Percentiles rank a stretch among this genome's conserved stretches.
Conservation (phyloP, 257 asterid species). For the Lavandula angustifolia region DNA sequence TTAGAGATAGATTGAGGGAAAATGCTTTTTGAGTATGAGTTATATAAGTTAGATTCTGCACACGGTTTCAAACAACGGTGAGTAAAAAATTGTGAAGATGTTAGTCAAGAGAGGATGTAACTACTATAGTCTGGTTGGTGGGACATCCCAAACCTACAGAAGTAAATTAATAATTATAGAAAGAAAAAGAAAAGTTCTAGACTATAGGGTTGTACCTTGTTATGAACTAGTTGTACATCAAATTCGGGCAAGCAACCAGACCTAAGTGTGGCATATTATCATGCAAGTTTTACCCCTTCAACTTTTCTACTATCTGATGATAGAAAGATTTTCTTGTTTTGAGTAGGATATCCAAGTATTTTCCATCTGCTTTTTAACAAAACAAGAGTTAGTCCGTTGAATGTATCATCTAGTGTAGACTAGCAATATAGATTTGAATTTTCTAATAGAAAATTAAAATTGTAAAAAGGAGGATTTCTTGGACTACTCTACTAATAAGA, state of each 20-base stretch:
- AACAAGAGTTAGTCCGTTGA: slow-evolving; percentile 39
- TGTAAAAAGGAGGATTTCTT: neutral
- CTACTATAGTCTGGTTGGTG: slow-evolving; percentile 71
- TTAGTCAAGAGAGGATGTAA: slow-evolving; percentile 92
- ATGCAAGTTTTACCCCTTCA: slow-evolving; percentile 27
- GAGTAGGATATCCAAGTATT: slow-evolving; percentile 16
- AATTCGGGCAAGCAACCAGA: slow-evolving; percentile 45
- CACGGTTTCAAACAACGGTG: slow-evolving; percentile 34
- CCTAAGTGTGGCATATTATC: slow-evolving; percentile 25
- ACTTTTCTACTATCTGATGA: slow-evolving; percentile 20
- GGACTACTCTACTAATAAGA: slow-evolving; percentile 13
- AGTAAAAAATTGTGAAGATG: slow-evolving; percentile 35
- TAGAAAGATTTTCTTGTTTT: neutral
- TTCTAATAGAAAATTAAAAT: neutral
- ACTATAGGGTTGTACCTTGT: slow-evolving; percentile 63
- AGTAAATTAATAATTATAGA: slow-evolving; percentile 25
- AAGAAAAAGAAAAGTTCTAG: slow-evolving; percentile 37
- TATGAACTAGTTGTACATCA: slow-evolving; percentile 1
- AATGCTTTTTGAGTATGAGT: slow-evolving; percentile 37
- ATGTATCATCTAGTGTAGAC: slow-evolving; percentile 29
- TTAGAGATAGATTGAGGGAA: slow-evolving; percentile 26
- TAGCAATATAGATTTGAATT: slow-evolving; percentile 24
- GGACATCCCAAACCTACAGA: slow-evolving; percentile 45
- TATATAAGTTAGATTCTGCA: slow-evolving; percentile 43
- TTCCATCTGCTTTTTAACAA: slow-evolving; percentile 50